Evolutionary conservation across 371 early-diverging fungal species (phyloP), one percentile per base, ranked within the genome.

Genomic region (Mortierella sp.): DNA sequence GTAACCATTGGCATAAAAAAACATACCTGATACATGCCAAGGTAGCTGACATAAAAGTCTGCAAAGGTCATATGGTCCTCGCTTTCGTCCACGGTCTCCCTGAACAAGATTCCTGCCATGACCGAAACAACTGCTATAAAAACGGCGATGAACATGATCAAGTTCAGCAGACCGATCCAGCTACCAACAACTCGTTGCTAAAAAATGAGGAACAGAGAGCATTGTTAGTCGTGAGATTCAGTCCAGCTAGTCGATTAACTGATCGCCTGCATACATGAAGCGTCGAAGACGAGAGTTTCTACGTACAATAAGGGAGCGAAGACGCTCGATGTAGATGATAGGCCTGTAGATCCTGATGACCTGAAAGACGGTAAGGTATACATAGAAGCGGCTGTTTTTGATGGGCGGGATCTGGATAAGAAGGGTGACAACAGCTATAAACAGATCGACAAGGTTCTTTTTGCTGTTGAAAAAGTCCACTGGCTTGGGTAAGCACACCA

Each of bases 321-420:
- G 78, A 31, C 93, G 89, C 54, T 93, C 92, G 43, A 93, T 80
- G 5, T 89, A 90, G 37, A 92, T 88, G 21, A 94, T 89, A 10
- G 93, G 73, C 4, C 94, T 82, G 77, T 94, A 94, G 37, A 90
- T 88, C 67, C 95, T 88, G 11, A 92, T 57, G 0, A 93, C 90
- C 73, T 92, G 93, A 76, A 94, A 94, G 4, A 91, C 90, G 5
- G 93, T 90, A 37, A 94, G 83, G 84, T 92, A 94, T 10, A 91
- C 87, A 82, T 92, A 94, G 3, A 83, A 88, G 28, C 69, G 57
- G 0, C 74, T 87, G 16, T 88, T 76, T 8, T 82, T 90, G 73
- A 93, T 91, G 10, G 87, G 71, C 10, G 92, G 92, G 43, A 92
- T 89, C 67, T 90, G 91, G 50, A 93, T 92, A 9, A 90, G 79